Evolutionary conservation across 495 filamentous ascomycete species (phyloP).

Genomic region (Hypoxylon perforatum): DNA sequence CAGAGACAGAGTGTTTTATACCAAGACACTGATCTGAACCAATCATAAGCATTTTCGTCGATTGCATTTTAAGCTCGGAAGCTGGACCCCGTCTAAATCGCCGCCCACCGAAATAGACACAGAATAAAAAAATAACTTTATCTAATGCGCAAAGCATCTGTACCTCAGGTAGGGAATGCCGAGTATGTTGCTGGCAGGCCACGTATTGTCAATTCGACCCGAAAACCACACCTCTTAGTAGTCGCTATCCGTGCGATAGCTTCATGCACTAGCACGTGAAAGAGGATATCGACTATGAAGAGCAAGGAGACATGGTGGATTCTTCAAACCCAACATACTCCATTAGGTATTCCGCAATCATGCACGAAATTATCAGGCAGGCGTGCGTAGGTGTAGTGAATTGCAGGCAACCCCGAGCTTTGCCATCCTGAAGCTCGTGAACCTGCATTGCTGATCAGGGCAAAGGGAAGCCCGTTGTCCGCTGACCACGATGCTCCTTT

Average conservation of each 20-base stretch:
- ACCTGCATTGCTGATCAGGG: constrained; percentile 38
- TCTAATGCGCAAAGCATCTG: background rate
- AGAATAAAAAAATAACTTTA: constrained; percentile 3
- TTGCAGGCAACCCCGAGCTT: constrained; percentile 17
- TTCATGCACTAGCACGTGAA: constrained; percentile 34
- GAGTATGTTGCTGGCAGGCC: constrained; percentile 2
- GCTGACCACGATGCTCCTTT: constrained; percentile 31
- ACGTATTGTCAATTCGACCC: constrained; percentile 12
- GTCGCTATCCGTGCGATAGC: constrained; percentile 12
- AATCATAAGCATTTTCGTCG: constrained; percentile 11
- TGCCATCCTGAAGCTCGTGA: constrained; percentile 17
- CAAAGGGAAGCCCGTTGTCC: constrained; percentile 25
- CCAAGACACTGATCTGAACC: constrained; percentile 4
- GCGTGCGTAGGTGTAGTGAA: constrained; percentile 23
- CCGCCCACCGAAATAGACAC: constrained; percentile 4
- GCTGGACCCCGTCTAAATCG: constrained; percentile 12
- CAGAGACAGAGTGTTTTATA: constrained; percentile 2
- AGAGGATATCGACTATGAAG: constrained; percentile 14
- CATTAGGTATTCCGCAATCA: constrained; percentile 32
- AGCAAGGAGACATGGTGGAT: constrained; percentile 29
- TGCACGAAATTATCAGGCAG: constrained; percentile 32
- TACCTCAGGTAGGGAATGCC: background rate
- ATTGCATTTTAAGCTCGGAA: constrained; percentile 11
- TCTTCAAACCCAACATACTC: constrained; percentile 33
- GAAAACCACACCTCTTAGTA: constrained; percentile 10